Base-by-base conservation (phyloP, 257 asterid genomes). In the Parsonsia alboflavescens region DNA sequence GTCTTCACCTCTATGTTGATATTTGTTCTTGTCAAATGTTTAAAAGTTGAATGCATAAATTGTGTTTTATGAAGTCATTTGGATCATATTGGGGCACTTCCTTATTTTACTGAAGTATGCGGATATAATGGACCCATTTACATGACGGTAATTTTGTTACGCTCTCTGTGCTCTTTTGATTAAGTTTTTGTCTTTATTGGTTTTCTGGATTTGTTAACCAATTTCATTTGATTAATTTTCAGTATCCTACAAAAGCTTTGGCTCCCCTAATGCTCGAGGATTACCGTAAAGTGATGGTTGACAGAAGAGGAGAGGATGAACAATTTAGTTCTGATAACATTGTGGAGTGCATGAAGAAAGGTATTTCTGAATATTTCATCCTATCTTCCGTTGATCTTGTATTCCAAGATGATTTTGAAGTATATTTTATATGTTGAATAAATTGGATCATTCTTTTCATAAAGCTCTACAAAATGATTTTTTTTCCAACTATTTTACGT, bases 51-150 rank as follows among this genome's bases (percentile, higher is more conserved):
- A 2, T 56, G 36, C 19, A 10, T 49, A 1, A 15, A 8, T 44
- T 70, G 22, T 52, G 58, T 21, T 70, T 33, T 69, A 11, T 81
- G 78, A 80, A 84, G 88, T 80, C 98, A 94, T 84, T 81, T 86
- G 92, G 98, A 94, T 80, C 98, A 94, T 83, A 88, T 94, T 75
- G 98, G 98, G 69, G 98, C 97, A 63, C 93, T 94, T 53, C 97
- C 98, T 3, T 94, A 90, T 83, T 94, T 94, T 74, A 94, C 97
- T 57, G 89, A 94, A 92, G 95, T 90, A 76, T 90, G 97, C 77
- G 98, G 98, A 70, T 94, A 94, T 72, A 81, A 74, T 75, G 97
- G 98, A 64, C 98, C 98, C 79, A 87, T 94, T 84, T 94, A 89
- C 89, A 94, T 94, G 98, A 94, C 98, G 89, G 98, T 93, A 88